These are phyloP conservation scores for Lachnellula occidentalis DNA, from an alignment of 2,329 filamentous ascomycete species.

Conservation along the genomic window DNA sequence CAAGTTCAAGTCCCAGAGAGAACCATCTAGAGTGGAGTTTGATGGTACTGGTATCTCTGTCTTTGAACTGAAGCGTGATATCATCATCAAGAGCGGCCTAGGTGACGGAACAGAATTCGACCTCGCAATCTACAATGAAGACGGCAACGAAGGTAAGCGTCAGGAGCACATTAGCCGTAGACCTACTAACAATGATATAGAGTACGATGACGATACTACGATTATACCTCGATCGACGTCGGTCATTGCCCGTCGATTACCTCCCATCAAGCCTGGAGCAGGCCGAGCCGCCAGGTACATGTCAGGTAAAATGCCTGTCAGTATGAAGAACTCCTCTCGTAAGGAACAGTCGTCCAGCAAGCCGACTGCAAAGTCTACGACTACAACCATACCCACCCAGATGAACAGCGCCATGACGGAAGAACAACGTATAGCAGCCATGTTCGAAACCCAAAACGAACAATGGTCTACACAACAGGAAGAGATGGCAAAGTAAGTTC, in stretches of 20 bases:
- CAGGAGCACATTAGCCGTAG: not conserved
- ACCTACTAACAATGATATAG: constrained; percentile 44
- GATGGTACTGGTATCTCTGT: constrained; percentile 97
- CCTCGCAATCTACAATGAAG: constrained; percentile 87
- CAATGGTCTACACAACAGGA: constrained; percentile 93
- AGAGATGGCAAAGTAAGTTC: constrained; percentile 72
- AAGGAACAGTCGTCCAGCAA: constrained; percentile 58
- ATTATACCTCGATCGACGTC: constrained; percentile 94
- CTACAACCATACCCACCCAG: constrained; percentile 50
- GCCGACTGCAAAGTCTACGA: constrained; percentile 46
- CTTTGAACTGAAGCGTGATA: constrained; percentile 97
- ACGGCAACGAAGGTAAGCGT: constrained; percentile 77
- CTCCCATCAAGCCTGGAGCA: constrained; percentile 77
- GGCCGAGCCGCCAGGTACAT: constrained; percentile 93
- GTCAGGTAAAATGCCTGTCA: constrained; percentile 88
- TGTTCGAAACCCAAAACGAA: constrained; percentile 83
- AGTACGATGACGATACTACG: constrained; percentile 97
- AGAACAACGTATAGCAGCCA: constrained; percentile 87
- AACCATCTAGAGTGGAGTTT: constrained; percentile 89
- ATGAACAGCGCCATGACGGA: constrained; percentile 81
- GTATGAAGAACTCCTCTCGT: constrained; percentile 73
- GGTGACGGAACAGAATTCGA: constrained; percentile 97
- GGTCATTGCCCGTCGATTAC: constrained; percentile 81
- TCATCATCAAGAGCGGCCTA: constrained; percentile 88
- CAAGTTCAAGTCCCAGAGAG: constrained; percentile 99